Conservation (phyloP, 1,139 yeast species). For the Magnusiomyces tetraspermus region DNA sequence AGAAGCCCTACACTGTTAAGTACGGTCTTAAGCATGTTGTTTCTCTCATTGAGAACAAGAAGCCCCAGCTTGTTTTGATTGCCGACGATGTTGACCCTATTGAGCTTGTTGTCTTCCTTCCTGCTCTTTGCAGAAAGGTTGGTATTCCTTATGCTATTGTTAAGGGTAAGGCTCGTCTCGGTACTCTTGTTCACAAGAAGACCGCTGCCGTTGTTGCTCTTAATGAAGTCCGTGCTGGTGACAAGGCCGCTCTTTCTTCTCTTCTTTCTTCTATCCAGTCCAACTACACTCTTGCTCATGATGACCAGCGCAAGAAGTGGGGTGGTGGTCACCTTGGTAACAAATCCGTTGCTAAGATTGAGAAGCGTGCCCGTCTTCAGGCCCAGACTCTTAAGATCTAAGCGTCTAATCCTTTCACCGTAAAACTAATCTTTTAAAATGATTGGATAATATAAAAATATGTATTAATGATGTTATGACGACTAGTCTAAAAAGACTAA, state of each 20-base stretch:
- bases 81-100: conserved; percentile 99
- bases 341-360: conserved; percentile 73
- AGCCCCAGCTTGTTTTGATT: conserved; percentile 90
- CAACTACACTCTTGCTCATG: conserved; percentile 87
- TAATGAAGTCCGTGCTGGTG: conserved; percentile 88
- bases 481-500: too few species aligned
- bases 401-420: not conserved
- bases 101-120: conserved; percentile 91
- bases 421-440: not conserved
- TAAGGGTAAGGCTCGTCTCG: conserved; percentile 98
- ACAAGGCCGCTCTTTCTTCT: conserved; percentile 88
- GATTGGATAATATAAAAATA: not conserved
- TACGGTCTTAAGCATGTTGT: conserved; percentile 98
- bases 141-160: conserved; percentile 98
- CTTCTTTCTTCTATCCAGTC: conserved; percentile 86
- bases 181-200: conserved; percentile 94
- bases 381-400: conserved; percentile 7
- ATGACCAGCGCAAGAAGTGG: conserved; percentile 96
- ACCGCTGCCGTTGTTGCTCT: conserved; percentile 94
- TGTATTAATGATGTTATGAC: conserved; percentile 6
- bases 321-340: conserved; percentile 99
- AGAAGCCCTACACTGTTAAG: conserved; percentile 92
- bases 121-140: conserved; percentile 98
- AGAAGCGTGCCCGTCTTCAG: conserved; percentile 35
- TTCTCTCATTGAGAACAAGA: conserved; percentile 92